These are phyloP conservation scores for Coemansia reversa DNA, from an alignment of 192 early-diverging fungal genomes.

Conservation along the genomic window DNA sequence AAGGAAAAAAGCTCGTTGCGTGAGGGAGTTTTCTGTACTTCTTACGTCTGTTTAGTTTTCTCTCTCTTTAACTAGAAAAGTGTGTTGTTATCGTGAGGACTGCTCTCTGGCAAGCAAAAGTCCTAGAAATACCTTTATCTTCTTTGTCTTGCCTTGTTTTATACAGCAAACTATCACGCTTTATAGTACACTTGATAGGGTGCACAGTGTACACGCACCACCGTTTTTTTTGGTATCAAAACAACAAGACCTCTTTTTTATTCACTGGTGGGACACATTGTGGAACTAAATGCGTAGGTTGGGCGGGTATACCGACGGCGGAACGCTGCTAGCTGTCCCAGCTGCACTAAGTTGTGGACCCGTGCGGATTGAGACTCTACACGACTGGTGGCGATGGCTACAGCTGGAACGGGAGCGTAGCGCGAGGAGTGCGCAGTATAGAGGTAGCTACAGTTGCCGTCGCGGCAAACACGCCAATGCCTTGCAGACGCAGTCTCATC, in stretches of 20 bases:
- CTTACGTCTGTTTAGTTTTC: background rate
- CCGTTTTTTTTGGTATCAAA: background rate
- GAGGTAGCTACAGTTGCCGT: background rate
- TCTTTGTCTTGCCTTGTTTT: background rate
- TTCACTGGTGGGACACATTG: background rate
- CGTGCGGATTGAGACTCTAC: conserved; percentile 1
- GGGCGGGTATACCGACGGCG: conserved; percentile 6
- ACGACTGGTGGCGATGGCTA: background rate
- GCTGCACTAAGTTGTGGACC: background rate
- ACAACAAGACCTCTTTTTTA: background rate
- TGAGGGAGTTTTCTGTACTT: background rate
- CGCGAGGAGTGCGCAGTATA: background rate
- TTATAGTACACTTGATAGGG: background rate
- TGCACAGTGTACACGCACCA: background rate
- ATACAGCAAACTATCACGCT: background rate
- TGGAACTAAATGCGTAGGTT: conserved; percentile 12
- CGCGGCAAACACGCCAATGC: background rate
- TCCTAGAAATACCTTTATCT: background rate
- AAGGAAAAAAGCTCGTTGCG: conserved; percentile 1
- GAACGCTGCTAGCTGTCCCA: background rate
- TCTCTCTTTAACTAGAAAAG: background rate
- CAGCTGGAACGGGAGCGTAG: background rate
- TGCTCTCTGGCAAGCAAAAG: background rate
- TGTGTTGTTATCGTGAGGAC: background rate
- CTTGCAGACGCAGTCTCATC: background rate